These are phyloP conservation scores for Alternaria consortialis DNA, from an alignment of 2,329 filamentous ascomycete genomes.

Conservation along the genomic window DNA sequence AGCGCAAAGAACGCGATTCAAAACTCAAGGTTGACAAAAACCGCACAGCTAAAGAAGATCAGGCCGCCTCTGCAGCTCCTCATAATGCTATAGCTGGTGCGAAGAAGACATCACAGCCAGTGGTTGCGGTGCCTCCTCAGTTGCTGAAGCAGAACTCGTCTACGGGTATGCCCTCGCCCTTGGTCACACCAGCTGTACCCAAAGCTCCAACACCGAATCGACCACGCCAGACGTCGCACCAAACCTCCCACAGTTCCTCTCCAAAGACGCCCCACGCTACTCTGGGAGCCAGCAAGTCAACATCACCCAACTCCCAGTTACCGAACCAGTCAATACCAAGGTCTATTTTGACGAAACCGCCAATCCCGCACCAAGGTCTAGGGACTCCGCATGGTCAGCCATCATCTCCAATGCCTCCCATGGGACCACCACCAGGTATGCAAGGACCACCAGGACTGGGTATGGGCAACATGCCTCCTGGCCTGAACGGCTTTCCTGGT, in stretches of 20 bases:
- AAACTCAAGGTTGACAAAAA: constrained; percentile 57
- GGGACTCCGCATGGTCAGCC: constrained; percentile 66
- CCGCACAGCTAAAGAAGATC: constrained; percentile 53
- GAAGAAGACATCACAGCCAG: constrained; percentile 50
- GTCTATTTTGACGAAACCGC: constrained; percentile 68
- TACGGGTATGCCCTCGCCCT: constrained; percentile 74
- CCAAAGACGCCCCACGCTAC: constrained; percentile 72
- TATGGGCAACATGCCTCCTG: constrained; percentile 56
- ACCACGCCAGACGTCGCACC: constrained; percentile 79
- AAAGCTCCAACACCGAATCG: constrained; percentile 84
- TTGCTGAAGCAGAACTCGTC: constrained; percentile 62
- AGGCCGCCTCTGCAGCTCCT: constrained; percentile 44
- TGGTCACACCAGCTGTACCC: constrained; percentile 81
- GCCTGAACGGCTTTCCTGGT: constrained; percentile 59
- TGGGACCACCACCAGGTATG: constrained; percentile 66
- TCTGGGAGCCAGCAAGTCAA: constrained; percentile 60
- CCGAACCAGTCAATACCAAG: constrained; percentile 72
- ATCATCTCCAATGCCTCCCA: constrained; percentile 70
- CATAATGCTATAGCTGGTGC: constrained; percentile 37
- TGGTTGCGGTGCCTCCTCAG: constrained; percentile 63
- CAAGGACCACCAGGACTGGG: constrained; percentile 63
- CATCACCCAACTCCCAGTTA: constrained; percentile 69
- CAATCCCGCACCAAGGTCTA: constrained; percentile 56
- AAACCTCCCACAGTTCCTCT: constrained; percentile 73
- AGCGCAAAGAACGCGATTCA: constrained; percentile 69